Conservation (phyloP, 352 stramenopile genomes). For the Phytophthora syringae region DNA sequence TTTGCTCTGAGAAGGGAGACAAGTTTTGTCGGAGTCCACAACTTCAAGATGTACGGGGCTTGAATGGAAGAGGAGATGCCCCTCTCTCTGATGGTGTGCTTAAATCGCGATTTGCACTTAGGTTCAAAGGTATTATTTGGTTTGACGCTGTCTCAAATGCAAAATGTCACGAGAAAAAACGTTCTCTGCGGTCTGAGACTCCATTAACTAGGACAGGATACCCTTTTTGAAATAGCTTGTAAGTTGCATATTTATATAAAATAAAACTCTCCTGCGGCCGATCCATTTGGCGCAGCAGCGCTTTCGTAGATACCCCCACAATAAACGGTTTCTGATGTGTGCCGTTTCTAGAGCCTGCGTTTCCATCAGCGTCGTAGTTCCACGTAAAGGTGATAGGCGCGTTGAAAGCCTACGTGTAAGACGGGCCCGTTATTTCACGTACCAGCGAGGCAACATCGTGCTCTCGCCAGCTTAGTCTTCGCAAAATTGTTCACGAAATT, state of each 20-base stretch:
- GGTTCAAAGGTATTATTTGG: no score
- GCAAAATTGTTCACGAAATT: neutral
- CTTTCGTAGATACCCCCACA: neutral
- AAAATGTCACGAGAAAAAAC: neutral
- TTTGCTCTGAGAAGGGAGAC: no score
- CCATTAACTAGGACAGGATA: neutral
- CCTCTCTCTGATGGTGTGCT: no score
- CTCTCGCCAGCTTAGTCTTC: neutral
- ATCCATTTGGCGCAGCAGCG: neutral
- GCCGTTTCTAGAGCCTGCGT: neutral
- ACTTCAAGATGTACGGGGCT: no score
- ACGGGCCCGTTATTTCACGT: neutral
- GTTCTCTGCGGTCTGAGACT: neutral
- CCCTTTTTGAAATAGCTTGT: neutral
- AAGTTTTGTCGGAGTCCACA: no score
- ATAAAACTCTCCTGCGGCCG: neutral
- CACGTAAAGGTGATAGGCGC: neutral
- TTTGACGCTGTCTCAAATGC: no score
- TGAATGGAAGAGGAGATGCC: no score
- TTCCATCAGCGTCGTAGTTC: neutral
- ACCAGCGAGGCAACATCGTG: neutral
- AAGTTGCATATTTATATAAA: neutral
- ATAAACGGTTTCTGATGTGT: neutral
- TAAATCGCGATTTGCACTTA: no score
- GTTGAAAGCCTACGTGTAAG: neutral